Evolutionary conservation across 495 filamentous ascomycete genomes (phyloP), one percentile per base, ranked within the genome.

Genomic region (Copromyces sp.): DNA sequence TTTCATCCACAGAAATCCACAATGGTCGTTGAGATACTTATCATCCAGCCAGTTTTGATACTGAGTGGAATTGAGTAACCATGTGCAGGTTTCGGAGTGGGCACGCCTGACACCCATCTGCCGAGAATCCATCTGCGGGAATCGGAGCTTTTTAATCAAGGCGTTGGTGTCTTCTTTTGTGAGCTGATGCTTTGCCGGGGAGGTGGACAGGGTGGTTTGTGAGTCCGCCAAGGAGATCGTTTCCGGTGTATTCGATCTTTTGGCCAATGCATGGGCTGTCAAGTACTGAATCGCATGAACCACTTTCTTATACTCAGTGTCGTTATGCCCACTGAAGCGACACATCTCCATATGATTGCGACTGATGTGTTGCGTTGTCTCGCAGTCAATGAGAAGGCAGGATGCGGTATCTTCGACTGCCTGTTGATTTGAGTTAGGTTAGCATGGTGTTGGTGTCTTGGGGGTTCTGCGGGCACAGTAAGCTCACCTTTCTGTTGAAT

Each of bases 1-100:
- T 73, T 81, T 87, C 59, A 90, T 84, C 87, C 87, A 90, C 17
- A 90, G 68, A 65, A 90, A 81, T 9, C 87, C 86, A 68, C 83
- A 76, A 73, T 86, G 84, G 14, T 85, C 44, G 6, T 24, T 4
- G 12, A 82, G 39, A 40, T 81, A 77, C 7, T n/a, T 45, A 5
- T 70, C 29, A 69, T 86, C 79, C 12, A 87, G 81, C 87, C 86
- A 90, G n/a, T 77, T 70, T 11, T 71, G 20, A 72, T 86, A 88
- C n/a, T 82, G 73, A 1, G 76, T 53, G 8, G 80, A 78, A 2
- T 75, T 72, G 4, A 86, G 74, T 20, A 90, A 72, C 87, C 87
- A 90, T 74, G 71, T 47, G 70, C 86, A 89, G 37, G 87, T 88
- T 69, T 81, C 80, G 38, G 47, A 74, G 45, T 85, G 78, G 41